Evolutionary conservation across 1,284 basidiomycete genomes (phyloP).

Genomic region (Singerocomus rubriflavus): DNA sequence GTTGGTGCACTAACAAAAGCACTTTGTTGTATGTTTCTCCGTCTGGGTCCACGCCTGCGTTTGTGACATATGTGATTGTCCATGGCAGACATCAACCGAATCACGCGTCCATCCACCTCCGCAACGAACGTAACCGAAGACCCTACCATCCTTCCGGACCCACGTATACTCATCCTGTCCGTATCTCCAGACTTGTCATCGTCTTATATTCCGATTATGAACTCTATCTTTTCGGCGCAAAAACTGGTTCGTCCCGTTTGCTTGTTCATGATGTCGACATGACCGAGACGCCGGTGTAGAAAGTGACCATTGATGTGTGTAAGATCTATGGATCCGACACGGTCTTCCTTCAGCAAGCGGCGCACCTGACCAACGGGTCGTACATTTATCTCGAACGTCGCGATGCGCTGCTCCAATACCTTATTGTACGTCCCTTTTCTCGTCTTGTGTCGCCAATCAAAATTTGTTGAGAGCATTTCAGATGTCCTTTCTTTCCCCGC

Average conservation of each 20-base stretch:
- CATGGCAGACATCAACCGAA: conserved; percentile 77
- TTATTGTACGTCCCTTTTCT: conserved; percentile 58
- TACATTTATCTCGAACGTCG: conserved; percentile 84
- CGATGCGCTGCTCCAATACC: conserved; percentile 83
- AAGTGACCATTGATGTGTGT: conserved; percentile 94
- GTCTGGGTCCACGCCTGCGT: not conserved
- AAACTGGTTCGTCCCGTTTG: conserved; percentile 61
- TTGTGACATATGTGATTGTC: conserved; percentile 1
- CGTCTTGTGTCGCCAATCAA: not conserved
- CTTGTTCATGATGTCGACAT: not conserved
- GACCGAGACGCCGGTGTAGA: conserved; percentile 45
- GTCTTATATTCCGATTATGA: conserved; percentile 98
- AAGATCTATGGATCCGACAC: conserved; percentile 89
- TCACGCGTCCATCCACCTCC: conserved; percentile 45
- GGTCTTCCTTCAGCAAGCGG: conserved; percentile 96
- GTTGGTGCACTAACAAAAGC: conserved; percentile 88
- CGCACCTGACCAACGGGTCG: conserved; percentile 91
- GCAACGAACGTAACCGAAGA: conserved; percentile 36
- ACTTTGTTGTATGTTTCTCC: conserved; percentile 65
- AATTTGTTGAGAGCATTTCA: conserved; percentile 33
- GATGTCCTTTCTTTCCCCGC: conserved; percentile 91
- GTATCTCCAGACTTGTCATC: conserved; percentile 87
- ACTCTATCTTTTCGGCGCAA: conserved; percentile 98
- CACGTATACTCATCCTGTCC: conserved; percentile 88
- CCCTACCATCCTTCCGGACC: conserved; percentile 55